These are phyloP conservation scores for Phytophthora podocarpi DNA, from an alignment of 352 stramenopile genomes.

Conservation along the genomic window DNA sequence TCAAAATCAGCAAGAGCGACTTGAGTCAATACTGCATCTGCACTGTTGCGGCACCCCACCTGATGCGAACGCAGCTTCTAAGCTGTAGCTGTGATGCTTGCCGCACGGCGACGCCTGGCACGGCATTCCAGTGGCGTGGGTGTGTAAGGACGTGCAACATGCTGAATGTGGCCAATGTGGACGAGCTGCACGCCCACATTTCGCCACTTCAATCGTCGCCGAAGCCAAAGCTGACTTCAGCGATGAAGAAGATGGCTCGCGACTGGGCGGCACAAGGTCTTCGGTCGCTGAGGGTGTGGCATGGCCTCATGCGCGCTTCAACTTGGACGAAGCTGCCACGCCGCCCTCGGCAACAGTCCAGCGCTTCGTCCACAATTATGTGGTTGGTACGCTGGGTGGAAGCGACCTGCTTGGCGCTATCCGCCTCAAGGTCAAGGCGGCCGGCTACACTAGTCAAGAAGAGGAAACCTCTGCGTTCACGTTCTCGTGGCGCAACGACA, in stretches of 20 bases:
- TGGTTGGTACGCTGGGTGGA: slow-evolving; percentile 6
- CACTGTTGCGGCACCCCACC: background rate
- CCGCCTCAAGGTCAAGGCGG: background rate
- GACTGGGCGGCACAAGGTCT: slow-evolving; percentile 10
- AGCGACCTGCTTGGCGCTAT: background rate
- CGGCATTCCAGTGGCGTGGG: no score
- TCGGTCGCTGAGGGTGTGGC: background rate
- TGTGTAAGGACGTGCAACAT: background rate
- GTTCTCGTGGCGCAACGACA: background rate
- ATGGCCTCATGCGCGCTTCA: background rate
- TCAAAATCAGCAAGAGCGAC: background rate
- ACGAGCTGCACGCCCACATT: slow-evolving; percentile 4
- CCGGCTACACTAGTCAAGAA: slow-evolving; percentile 1
- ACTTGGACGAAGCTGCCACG: background rate
- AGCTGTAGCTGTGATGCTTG: no score
- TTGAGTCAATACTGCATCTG: background rate
- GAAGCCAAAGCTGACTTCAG: background rate
- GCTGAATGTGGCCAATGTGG: slow-evolving; percentile 3
- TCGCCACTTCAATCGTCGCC: background rate
- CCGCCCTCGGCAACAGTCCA: background rate
- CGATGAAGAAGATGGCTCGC: background rate
- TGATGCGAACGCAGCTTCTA: no score
- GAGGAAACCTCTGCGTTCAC: background rate
- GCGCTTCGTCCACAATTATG: slow-evolving; percentile 15
- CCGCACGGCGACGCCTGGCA: no score